Base-by-base conservation (phyloP, 225 moss, liverwort and hornwort genomes). In the Climacium dendroides region DNA sequence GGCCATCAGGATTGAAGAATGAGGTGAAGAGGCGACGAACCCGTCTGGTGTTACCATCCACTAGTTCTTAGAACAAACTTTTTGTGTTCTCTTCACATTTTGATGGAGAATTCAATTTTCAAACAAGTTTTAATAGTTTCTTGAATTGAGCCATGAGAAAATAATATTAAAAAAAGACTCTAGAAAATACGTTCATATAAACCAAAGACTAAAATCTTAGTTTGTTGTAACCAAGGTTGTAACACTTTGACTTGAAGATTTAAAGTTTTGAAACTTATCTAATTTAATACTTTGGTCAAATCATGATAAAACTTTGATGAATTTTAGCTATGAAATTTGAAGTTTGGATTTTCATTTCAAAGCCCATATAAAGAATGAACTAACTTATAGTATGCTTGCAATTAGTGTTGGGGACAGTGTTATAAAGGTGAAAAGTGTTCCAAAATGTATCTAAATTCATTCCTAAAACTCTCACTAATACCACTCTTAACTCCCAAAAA, bases 351-450 rank as follows among this genome's bases (percentile, higher is more conserved):
- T n/a, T 54, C 1, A 2, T 24, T 23, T 23, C 9, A 54, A 53
- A 35, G 24, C 6, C 14, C 9, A 15, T 15, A 14, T 54, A n/a
- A 54, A 1, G 6, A 35, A 53, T 54, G 53, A 53, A n/a, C 4
- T n/a, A n/a, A n/a, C 6, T 35, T 53, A 3, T 0, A 3, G 3
- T 22, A 53, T 75, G 22, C 5, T 52, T 75, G 4, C 15, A 76
- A 15, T n/a, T 54, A 16, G n/a, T 54, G 0, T 14, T 53, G 3
- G 1, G 15, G 3, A 35, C 0, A 0, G 1, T 76, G 3, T 53
- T 35, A 3, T 23, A 54, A 76, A 54, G 35, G 10, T 54, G n/a
- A 77, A 24, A n/a, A 5, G 0, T n/a, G 4, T 54, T 1, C 6
- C 15, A 10, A 77, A n/a, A n/a, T 5, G 6, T n/a, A 54, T 25